Evolutionary conservation across 2,329 filamentous ascomycete species (phyloP), one percentile per base, ranked within the genome.

Genomic region (Calonectria pteridis): DNA sequence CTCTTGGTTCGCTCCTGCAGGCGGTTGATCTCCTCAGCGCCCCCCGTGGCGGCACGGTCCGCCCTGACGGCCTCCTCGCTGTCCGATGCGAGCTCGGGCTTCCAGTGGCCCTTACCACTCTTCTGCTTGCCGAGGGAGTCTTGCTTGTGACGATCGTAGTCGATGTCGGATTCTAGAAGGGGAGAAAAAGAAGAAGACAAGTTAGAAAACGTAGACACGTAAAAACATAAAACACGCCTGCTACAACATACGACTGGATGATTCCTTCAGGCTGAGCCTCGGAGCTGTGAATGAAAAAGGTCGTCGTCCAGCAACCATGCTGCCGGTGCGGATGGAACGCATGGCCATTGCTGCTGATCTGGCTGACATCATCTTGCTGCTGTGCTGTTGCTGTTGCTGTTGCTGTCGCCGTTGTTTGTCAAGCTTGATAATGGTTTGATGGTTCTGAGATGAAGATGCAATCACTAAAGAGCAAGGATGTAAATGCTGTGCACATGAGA

Each of bases 11-110:
- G 86, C 81, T 93, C 86, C 85, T 93, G 89, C 83, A 93, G 81
- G 67, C 84, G 80, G 75, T 85, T 84, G 76, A 88, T 84, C 64
- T 87, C 84, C 72, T 87, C 84, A n/a, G 78, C 46, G 58, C 67
- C 33, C 16, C 82, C 78, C 51, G 84, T 78, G 14, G 50, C 26
- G 31, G 74, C 73, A 35, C 90, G 90, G 82, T 93, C 94, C 50
- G 92, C 93, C 86, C 91, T 93, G 84, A 97, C 88, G 78, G 91
- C 91, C 83, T 94, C 94, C 87, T 97, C 95, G 84, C 93, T 94
- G 84, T 95, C 91, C 64, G 92, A 94, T 4, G 94, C 94, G 64
- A 97, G 88, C 83, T 93, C 92, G 28, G 93, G 88, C 85, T 94
- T 93, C 94, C 95, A 97, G 82, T 95, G 89, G 67, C 89, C 93